Evolutionary conservation across 2,329 filamentous ascomycete genomes (phyloP), one percentile per base, ranked within the genome.

Genomic region (Venturiaceae sp.): DNA sequence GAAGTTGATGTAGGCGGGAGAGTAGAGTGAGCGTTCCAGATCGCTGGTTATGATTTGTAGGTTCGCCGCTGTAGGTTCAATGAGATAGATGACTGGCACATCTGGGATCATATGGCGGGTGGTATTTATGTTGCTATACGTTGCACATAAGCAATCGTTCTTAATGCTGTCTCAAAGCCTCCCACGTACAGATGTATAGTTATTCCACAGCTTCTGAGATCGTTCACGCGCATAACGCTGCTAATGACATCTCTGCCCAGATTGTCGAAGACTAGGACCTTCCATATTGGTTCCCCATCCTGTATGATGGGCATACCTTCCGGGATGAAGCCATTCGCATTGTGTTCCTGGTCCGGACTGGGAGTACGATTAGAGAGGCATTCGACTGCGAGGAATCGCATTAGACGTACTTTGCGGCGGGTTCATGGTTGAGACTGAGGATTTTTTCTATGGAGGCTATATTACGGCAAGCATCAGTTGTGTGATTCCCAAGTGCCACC

Each of bases 1-100:
- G 72, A 99, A 96, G 77, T 99, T 99, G 74, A 99, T 84, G 70
- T 97, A 95, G 62, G 92, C 92, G 0, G 92, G 92, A 28, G 90
- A 87, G 74, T 99, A 99, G 30, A 99, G 82, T 53, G 86, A 89
- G 63, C 87, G 89, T 62, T 92, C 83, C 14, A 99, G 83, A 69
- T 99, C 95, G 64, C 78, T 83, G 13, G 91, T 94, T 61, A 99
- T 92, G 50, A 81, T 78, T 68, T 92, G 81, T 53, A 96, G 80
- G 70, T 97, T 97, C 61, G 84, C 78, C 9, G 83, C 71, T 11
- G 84, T 95, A 16, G 94, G 94, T 67, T 99, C 92, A 66, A 99
- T 81, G n/a, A 99, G 82, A 70, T 99, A 99, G 62, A 99, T 86
- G 62, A 94, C 94, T 3, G 94, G 92, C 9, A 97, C 94, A 72